Evolutionary conservation across 768 basidiomycete genomes (phyloP), one percentile per base, ranked within the genome.

Genomic region (Artomyces pyxidatus): DNA sequence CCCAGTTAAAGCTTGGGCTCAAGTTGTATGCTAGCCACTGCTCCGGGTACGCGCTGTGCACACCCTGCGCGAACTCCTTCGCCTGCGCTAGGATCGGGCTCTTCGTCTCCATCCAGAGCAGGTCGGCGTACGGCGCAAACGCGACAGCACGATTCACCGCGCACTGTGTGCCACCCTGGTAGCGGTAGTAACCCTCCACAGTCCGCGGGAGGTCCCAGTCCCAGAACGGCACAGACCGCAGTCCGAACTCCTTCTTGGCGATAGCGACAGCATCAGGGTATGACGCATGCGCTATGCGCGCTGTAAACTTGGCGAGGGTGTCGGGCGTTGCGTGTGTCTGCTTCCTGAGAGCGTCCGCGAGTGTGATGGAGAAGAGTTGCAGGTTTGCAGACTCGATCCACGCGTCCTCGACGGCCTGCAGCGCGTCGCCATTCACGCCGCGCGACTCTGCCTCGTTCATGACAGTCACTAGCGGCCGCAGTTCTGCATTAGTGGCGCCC

Each of bases 11-110:
- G 42, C 88, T 91, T 10, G 93, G 92, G 57, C 88, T 90, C 58
- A 97, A 68, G 70, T 97, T 97, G 70, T 97, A 99, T 22, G 94
- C 86, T 44, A 99, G 72, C 96, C 94, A 97, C 58, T 98, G 91
- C 32, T 84, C 80, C 0, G 94, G 94, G 62, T 80, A 78, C 32
- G 67, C 86, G 11, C 78, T 76, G 53, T 83, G 88, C 29, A 98
- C 93, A 41, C 95, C 93, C 9, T 77, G 72, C 6, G 94, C 85
- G 61, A 99, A 98, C 70, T 96, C 89, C 58, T 76, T 76, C 14
- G 96, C 96, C 67, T 99, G 96, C 3, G 81, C 68, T 45, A 94
- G 69, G 65, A 97, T 94, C 12, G 96, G 96, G 58, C 79, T 85
- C 73, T 92, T 91, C 40, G 96, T 99, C 74, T 94, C 91, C 92